Evolutionary conservation across 2,329 filamentous ascomycete species (phyloP).

Genomic region (Pseudogymnoascus sp.): DNA sequence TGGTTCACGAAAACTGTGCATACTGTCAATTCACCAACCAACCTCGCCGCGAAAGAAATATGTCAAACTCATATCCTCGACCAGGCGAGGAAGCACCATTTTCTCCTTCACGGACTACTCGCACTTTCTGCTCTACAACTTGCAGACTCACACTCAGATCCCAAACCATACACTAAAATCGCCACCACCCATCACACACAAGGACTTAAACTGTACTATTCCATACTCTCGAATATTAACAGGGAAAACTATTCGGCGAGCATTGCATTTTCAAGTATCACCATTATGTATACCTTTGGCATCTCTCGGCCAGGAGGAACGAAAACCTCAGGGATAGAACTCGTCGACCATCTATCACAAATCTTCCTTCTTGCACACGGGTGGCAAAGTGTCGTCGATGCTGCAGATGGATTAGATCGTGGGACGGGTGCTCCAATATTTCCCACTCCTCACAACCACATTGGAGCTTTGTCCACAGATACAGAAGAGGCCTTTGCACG

Average conservation of each 20-base stretch:
- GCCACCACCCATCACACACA: conserved; percentile 14
- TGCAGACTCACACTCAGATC: conserved; percentile 8
- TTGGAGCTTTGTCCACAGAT: background rate
- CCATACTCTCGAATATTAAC: conserved; percentile 11
- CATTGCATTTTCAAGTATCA: conserved; percentile 17
- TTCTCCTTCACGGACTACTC: conserved; percentile 21
- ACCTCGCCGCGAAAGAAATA: conserved; percentile 9
- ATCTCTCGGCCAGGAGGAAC: conserved; percentile 5
- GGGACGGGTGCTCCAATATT: background rate
- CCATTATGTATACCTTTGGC: conserved; percentile 13
- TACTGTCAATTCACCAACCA: conserved; percentile 14
- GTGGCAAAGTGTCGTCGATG: conserved; percentile 13
- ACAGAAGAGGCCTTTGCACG: conserved; percentile 8
- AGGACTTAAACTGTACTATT: conserved; percentile 12
- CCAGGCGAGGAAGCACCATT: conserved; percentile 18
- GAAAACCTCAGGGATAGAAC: background rate
- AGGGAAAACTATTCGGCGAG: conserved; percentile 14
- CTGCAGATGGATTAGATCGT: conserved; percentile 9
- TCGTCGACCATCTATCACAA: conserved; percentile 13
- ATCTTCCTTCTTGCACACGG: conserved; percentile 13
- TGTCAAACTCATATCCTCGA: conserved; percentile 16
- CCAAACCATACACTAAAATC: conserved; percentile 9
- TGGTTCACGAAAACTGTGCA: conserved; percentile 12
- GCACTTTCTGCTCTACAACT: conserved; percentile 21
- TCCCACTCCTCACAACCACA: background rate